Base-by-base conservation (phyloP, 495 filamentous ascomycete genomes). In the Bacidia gigantensis region DNA sequence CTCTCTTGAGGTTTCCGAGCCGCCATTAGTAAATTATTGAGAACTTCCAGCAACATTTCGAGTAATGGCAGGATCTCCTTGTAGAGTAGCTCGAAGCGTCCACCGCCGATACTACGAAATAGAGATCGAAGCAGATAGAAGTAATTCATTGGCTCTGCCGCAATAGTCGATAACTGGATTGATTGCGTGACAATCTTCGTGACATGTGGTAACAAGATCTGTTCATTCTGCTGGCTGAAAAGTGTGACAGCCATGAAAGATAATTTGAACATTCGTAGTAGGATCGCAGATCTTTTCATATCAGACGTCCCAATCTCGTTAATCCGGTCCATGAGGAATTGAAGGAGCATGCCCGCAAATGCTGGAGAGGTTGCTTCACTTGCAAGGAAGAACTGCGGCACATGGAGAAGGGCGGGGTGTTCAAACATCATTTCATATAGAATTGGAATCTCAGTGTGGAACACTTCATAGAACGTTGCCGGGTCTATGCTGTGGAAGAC, bases 161-260 rank as follows among this genome's bases (percentile, higher is more conserved):
- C 93, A 32, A 82, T 94, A 14, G 90, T 93, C 11, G 90, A 95
- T 26, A 97, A 73, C 67, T 95, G 85, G 53, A 97, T 95, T 11
- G 89, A 96, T 64, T 93, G 86, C 24, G 89, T 94, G 51, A 99
- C 84, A 56, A 99, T 93, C 63, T 92, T 89, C 39, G 88, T 83
- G 42, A 99, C 92, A 65, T 97, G 93, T 0, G 93, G 93, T 40
- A 96, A 75, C 14, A 99, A 72, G 2, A 99, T 89, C 61, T 87
- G 84, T 64, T 99, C 93, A 60, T 99, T 99, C 63, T 95, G 89
- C 10, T 77, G 73, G 0, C 87, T 89, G 64, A 99, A 99, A 10
- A 99, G 69, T 0, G 93, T 97, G 24, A 99, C 93, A 0, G 93
- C 93, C 93, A 99, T 99, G 70, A 99, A 99, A 3, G 89, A 94